Base-by-base conservation (phyloP, 371 early-diverging fungal genomes). In the Mortierella sp. region DNA sequence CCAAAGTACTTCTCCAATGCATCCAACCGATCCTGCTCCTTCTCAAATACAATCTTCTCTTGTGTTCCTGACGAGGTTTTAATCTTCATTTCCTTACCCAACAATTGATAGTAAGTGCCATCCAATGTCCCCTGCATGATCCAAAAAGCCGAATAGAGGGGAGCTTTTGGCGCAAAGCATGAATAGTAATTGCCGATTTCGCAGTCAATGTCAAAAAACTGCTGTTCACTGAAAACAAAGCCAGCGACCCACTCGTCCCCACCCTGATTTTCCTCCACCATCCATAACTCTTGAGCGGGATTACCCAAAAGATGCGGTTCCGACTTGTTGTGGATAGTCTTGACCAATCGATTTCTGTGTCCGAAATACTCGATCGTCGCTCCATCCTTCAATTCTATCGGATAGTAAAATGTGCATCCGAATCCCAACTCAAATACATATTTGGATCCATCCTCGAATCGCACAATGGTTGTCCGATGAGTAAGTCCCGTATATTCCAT, bases 391-490 rank as follows among this genome's bases (percentile, higher is more conserved):
- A 76, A 51, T 39, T 40, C 51, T 11, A 76, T 3, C 1, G 76
- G 76, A 10, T 66, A 11, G 37, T 52, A 66, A 22, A 35, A 39
- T 0, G 71, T 62, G 43, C n/a, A 24, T 8, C 76, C 71, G 12
- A 66, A 76, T 0, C 71, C 76, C 51, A 76, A 66, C 14, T 76
- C 76, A 20, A 76, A 70, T 11, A 76, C 28, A 39, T 76, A 76
- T 20, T 75, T 75, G 26, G 49, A 20, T 16, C 66, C 76, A 39
- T 70, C 65, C 35, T 55, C 43, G 24, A 75, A 70, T 20, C 61
- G 65, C 14, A 76, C 71, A 12, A 76, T 49, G 10, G 51, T 57
- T 24, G 62, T 62, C 5, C 76, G 76, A n/a, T 76, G 76, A 18
- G 66, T 66, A 28, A 62, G 62, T 26, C 43, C 63, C 1, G 35